Base-by-base conservation (phyloP, 2,329 filamentous ascomycete genomes). In the Penicillium palitans region DNA sequence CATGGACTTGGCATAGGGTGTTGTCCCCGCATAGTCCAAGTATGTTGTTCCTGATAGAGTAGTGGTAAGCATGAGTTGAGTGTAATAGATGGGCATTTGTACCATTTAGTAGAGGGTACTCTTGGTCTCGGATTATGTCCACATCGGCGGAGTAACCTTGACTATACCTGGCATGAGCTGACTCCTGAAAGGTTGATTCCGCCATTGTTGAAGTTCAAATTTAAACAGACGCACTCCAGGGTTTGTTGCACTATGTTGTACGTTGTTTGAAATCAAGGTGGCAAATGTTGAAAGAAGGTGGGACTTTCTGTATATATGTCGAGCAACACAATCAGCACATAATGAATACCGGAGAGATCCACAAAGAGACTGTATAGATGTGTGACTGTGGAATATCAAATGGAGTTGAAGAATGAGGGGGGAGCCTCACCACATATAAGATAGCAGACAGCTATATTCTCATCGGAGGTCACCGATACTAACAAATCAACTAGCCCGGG, bases 21-120 rank as follows among this genome's bases (percentile, higher is more conserved):
- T 93, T n/a, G 91, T 90, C n/a, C 92, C 93, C 0, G 92, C 92
- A 88, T 98, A 93, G 68, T 98, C 93, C 57, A 98, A 87, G 73
- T 97, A 98, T 47, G 87, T 81, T 10, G 85, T 86, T 52, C 84
- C 90, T 93, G 56, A 54, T 17, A 60, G 37, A 53, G 50, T 2
- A 50, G 24, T 10, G 12, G 48, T 63, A 12, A 59, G 48, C 17
- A 55, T 39, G 27, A 12, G 31, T 39, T 24, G 9, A 25, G 40
- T 35, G n/a, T 25, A 19, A 9, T 31, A 37, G 5, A 8, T 17
- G 12, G 25, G 52, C 27, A 35, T 12, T 24, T 63, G 17, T 61
- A 78, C 76, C 72, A 65, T 71, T 74, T 27, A 80, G 69, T 33
- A 72, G 63, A 21, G 81, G 81, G 69, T 82, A 83, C 62, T 84